Evolutionary conservation across 202 grass and related monocot species (phyloP), one percentile per base, ranked within the genome.

Genomic region (Digitaria exilis): DNA sequence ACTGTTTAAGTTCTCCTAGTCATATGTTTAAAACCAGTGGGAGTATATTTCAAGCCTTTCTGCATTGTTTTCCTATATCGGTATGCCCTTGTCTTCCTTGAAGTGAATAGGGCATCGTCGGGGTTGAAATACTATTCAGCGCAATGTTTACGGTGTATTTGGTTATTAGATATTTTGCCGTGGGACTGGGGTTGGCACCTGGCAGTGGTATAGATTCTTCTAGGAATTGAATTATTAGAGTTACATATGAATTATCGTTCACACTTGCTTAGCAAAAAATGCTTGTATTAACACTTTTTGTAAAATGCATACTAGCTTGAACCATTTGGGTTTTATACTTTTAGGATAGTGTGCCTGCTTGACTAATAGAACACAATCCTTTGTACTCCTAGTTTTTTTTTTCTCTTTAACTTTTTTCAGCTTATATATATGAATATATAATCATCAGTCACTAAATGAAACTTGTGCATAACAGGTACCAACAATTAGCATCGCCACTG

Each of bases 401-500:
- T 3, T 75, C 18, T 54, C 39, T 41, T 46, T 78, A 45, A 58
- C n/a, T n/a, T 41, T 79, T 24, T 65, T 79, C 3, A 24, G 28
- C 29, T 73, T 84, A 61, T 74, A 12, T 74, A 12, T 65, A 75
- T 55, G 58, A 64, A 78, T 48, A 58, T 34, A 71, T 82, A 54
- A 54, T 77, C 13, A 52, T 22, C 22, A 46, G 13, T 60, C 14
- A 9, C 34, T 73, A 35, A 55, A 35, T 84, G 50, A 55, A 83
- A 54, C 28, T 32, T 79, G 61, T 78, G 52, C 28, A 59, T 84
- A 12, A 28, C 50, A 97, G 95, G 95, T 93, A 97, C 70, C 0
- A 21, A 6, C 84, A 89, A 80, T 85, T 97, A 66, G 45, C 88
- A 82, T 94, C 95, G 45, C 66, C 92, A 31, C 31, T 94, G 79